These are phyloP conservation scores for Debaryomycetaceae sp. DNA, from an alignment of 1,139 yeast species.

Conservation along the genomic window DNA sequence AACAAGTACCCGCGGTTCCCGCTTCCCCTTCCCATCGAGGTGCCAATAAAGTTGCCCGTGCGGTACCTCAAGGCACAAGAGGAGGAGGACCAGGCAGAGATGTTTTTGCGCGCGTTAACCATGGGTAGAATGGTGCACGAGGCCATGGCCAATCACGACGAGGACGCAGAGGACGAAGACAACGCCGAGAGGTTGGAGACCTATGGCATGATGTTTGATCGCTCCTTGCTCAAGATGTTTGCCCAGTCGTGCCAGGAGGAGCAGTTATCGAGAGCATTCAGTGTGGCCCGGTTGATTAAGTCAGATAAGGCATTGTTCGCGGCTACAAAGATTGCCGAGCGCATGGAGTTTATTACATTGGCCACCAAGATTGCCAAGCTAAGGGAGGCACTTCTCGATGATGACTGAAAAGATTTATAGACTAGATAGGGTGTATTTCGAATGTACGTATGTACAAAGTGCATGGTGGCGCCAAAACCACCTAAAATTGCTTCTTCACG, in stretches of 20 bases:
- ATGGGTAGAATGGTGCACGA: slow-evolving; percentile 49
- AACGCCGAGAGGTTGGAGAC: slow-evolving; percentile 44
- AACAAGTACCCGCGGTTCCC: slow-evolving; percentile 62
- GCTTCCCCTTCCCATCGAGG: slow-evolving; percentile 75
- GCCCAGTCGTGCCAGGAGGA: slow-evolving; percentile 74
- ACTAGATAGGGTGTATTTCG: too few species aligned
- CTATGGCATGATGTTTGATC: slow-evolving; percentile 58
- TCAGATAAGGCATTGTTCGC: slow-evolving; percentile 80
- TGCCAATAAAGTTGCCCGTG: slow-evolving; percentile 67
- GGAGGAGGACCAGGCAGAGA: slow-evolving; percentile 36
- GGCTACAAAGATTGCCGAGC: slow-evolving; percentile 77
- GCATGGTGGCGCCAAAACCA: slow-evolving; percentile 1
- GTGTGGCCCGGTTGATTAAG: slow-evolving; percentile 63
- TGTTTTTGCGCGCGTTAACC: slow-evolving; percentile 40
- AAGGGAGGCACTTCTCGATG: slow-evolving; percentile 47
- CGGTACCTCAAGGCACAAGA: slow-evolving; percentile 17
- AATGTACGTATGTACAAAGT: slow-evolving; percentile 1
- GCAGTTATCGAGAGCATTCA: slow-evolving; percentile 61
- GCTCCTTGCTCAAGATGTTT: slow-evolving; percentile 68
- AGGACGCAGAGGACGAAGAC: slow-evolving; percentile 32
- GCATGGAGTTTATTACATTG: slow-evolving; percentile 62
- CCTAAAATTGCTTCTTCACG: slow-evolving; percentile 52
- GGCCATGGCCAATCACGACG: slow-evolving; percentile 22
- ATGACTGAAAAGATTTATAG: too few species aligned
- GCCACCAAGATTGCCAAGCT: slow-evolving; percentile 65